phyloP scores from a whole-genome alignment of 306 rosid genomes.

The Cicer pinnatifidum region DNA sequence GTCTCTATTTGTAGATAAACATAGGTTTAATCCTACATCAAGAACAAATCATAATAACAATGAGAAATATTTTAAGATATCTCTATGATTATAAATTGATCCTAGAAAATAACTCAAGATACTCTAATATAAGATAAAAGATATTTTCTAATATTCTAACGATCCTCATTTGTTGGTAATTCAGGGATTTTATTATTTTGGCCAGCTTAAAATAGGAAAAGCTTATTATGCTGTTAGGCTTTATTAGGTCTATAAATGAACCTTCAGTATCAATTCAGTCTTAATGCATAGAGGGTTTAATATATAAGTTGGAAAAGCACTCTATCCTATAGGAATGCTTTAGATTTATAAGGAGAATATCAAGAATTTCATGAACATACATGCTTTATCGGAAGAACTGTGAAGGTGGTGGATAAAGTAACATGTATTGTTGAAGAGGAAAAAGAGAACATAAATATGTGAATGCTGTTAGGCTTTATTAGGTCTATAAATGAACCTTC shows the following conservation, averaged over 20 bases:
- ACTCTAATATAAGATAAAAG: too few species aligned
- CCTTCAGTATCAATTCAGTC: background rate
- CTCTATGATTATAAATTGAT: too few species aligned
- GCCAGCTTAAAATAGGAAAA: conserved; percentile 22
- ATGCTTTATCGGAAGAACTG: conserved; percentile 12
- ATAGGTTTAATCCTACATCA: too few species aligned
- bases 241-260: conserved; percentile 2
- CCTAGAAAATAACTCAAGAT: too few species aligned
- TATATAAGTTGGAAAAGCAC: background rate
- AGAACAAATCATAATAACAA: too few species aligned
- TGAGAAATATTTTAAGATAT: too few species aligned
- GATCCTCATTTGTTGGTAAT: background rate
- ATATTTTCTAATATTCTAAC: too few species aligned
- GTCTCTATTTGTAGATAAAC: too few species aligned
- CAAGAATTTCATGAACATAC: background rate
- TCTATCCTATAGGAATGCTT: conserved; percentile 7
- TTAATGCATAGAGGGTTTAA: background rate
- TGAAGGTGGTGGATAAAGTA: background rate
- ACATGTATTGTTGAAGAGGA: background rate
- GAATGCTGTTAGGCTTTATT: conserved; percentile 14
- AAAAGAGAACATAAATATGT: conserved; percentile 12
- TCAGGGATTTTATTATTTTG: conserved; percentile 13
- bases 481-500: background rate
- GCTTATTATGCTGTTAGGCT: conserved; percentile 13
- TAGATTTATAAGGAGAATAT: background rate